phyloP scores from a whole-genome alignment of 1,284 basidiomycete genomes.

The Bjerkandera adusta region DNA sequence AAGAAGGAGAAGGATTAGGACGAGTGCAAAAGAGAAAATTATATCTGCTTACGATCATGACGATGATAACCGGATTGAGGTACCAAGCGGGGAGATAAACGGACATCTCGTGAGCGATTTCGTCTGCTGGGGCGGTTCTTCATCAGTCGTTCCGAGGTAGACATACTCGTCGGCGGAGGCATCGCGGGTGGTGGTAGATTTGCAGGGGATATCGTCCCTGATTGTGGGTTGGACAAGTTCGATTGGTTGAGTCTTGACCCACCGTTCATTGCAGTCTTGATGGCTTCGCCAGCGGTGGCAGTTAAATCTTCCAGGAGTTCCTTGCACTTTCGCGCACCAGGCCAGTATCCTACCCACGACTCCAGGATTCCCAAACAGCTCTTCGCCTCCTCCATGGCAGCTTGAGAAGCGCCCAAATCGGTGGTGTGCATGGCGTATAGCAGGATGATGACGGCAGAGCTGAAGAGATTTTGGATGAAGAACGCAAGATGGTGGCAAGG shows the following conservation, averaged over 20 bases:
- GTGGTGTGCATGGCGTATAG: slow-evolving; percentile 84
- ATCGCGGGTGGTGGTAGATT: slow-evolving; percentile 17
- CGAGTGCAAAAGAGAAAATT: slow-evolving; percentile 8
- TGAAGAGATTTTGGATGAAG: slow-evolving; percentile 90
- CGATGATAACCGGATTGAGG: slow-evolving; percentile 62
- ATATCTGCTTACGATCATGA: slow-evolving; percentile 55
- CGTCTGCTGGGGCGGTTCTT: slow-evolving; percentile 55
- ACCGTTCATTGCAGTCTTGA: slow-evolving; percentile 33
- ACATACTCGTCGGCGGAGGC: slow-evolving; percentile 30
- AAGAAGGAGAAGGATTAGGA: slow-evolving; percentile 20
- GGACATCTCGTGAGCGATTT: slow-evolving; percentile 61
- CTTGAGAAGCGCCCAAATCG: slow-evolving; percentile 62
- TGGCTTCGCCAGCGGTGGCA: slow-evolving; percentile 66
- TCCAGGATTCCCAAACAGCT: slow-evolving; percentile 70
- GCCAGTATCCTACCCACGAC: slow-evolving; percentile 86
- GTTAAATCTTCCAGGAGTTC: slow-evolving; percentile 70
- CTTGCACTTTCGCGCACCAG: slow-evolving; percentile 84
- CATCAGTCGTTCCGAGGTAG: slow-evolving; percentile 35
- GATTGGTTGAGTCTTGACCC: slow-evolving; percentile 15
- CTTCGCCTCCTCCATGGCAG: slow-evolving; percentile 82
- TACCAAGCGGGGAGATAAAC: slow-evolving; percentile 53
- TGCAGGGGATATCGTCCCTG: slow-evolving; percentile 19
- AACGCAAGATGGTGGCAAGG: slow-evolving; percentile 88
- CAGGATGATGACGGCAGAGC: slow-evolving; percentile 84
- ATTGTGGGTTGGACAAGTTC: slow-evolving; percentile 16